Evolutionary conservation across 306 rosid genomes (phyloP), one percentile per base, ranked within the genome.

Genomic region (Styphnolobium japonicum): DNA sequence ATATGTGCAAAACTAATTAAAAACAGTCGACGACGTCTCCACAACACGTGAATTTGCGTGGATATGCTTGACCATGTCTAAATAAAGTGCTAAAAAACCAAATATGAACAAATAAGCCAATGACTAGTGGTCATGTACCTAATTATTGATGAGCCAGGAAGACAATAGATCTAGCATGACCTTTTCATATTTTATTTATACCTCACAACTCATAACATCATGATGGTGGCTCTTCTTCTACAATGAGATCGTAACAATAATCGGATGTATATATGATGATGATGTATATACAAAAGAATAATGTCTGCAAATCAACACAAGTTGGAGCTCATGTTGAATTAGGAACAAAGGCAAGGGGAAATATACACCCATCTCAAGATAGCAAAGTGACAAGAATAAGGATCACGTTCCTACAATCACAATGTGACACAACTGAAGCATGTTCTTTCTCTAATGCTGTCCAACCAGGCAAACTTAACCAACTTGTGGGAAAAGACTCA

Each of bases 351-450:
- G 70, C 52, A 10, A 45, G 7, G 21, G 49, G 16, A 60, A 81
- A 58, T 78, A 76, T 60, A 65, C 57, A 67, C 74, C 67, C 65
- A 79, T 45, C 42, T 52, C 16, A 66, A 75, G 77, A 67, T 33
- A 9, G 76, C 57, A 75, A 85, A 76, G 46, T 51, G 85, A 85
- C 84, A 76, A 73, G 55, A 83, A 36, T 33, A 65, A 63, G 43
- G 45, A 62, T 63, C 63, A 31, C 9, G 61, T 75, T 43, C 61
- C 43, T 27, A 52, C 49, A 67, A 63, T 77, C 51, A 39, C 86
- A 86, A 83, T 65, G 91, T 79, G 87, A 81, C 63, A 72, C 33
- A 72, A 52, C 80, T 75, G 65, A 53, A 69, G 52, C 80, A 12
- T 66, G 31, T 29, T 65, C 42, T 56, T 70, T 45, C 25, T 78